These are phyloP conservation scores for Echria macrotheca DNA, from an alignment of 495 filamentous ascomycete species.

Conservation along the genomic window DNA sequence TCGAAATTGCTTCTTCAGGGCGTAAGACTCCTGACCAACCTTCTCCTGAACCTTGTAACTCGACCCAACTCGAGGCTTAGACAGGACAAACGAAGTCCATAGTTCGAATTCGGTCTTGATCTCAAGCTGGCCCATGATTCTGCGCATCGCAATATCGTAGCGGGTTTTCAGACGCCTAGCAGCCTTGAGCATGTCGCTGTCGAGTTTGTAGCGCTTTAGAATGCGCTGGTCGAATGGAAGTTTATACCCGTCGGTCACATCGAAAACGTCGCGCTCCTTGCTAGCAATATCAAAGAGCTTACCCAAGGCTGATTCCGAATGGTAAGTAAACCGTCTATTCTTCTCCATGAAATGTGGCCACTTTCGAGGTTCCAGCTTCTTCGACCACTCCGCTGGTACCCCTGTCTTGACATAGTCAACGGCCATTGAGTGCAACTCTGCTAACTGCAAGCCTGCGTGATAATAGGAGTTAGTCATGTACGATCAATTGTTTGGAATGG, in stretches of 20 bases:
- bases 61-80: constrained; percentile 55
- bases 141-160: constrained; percentile 71
- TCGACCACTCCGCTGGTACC: constrained; percentile 60
- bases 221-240: constrained; percentile 74
- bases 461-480: background rate
- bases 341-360: constrained; percentile 97
- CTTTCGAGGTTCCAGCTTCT: constrained; percentile 48
- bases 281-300: constrained; percentile 68
- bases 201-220: constrained; percentile 54
- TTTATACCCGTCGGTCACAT: constrained; percentile 66
- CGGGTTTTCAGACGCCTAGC: constrained; percentile 63
- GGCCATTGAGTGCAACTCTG: constrained; percentile 77
- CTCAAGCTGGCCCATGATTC: constrained; percentile 81
- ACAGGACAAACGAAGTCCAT: constrained; percentile 77
- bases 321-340: constrained; percentile 49
- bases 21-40: constrained; percentile 58
- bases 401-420: constrained; percentile 96
- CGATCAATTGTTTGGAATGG: constrained; percentile 12
- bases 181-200: constrained; percentile 47
- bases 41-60: constrained; percentile 87
- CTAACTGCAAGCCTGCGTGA: constrained; percentile 55
- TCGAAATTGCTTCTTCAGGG: constrained; percentile 62
- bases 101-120: constrained; percentile 89
- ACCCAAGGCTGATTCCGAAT: constrained; percentile 69
- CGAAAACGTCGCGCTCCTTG: constrained; percentile 39